Evolutionary conservation across 2,329 filamentous ascomycete species (phyloP).

Genomic region (Colletotrichum gloeosporioides): DNA sequence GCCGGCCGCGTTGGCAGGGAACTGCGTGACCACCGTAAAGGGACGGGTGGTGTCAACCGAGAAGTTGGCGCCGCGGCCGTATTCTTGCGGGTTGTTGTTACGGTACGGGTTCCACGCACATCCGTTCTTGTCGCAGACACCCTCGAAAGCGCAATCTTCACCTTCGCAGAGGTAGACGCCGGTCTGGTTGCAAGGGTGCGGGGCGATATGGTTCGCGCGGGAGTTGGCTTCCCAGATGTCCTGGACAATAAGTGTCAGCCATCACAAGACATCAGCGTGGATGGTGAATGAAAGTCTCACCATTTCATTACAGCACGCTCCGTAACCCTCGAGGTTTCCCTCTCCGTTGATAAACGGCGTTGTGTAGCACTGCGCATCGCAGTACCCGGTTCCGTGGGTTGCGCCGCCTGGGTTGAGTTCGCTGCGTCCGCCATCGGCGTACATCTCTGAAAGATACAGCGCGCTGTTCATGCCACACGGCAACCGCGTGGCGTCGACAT

Average conservation of each 20-base stretch:
- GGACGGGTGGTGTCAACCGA: constrained; percentile 41
- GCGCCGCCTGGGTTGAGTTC: constrained; percentile 62
- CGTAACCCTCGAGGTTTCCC: constrained; percentile 44
- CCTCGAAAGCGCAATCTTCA: constrained; percentile 39
- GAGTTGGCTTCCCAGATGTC: constrained; percentile 63
- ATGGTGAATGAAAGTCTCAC: background rate
- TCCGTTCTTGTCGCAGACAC: constrained; percentile 49
- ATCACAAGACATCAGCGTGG: too few species aligned
- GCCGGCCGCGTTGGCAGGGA: constrained; percentile 42
- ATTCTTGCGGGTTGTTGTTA: constrained; percentile 28
- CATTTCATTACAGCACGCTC: constrained; percentile 60
- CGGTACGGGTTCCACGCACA: constrained; percentile 50
- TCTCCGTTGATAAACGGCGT: constrained; percentile 54
- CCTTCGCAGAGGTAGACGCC: constrained; percentile 51
- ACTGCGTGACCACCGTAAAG: constrained; percentile 57
- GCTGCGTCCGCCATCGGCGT: constrained; percentile 64
- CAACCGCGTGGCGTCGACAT: constrained; percentile 68
- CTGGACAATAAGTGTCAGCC: background rate
- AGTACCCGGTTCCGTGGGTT: constrained; percentile 68
- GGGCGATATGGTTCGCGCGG: constrained; percentile 47
- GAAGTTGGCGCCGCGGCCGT: constrained; percentile 33
- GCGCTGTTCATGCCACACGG: constrained; percentile 73
- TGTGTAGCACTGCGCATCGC: constrained; percentile 64
- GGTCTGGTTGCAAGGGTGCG: constrained; percentile 52
- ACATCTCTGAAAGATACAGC: constrained; percentile 63